Evolutionary conservation across 139 green algal species (phyloP), one percentile per base, ranked within the genome.

Genomic region (Zygnema circumcarinatum): DNA sequence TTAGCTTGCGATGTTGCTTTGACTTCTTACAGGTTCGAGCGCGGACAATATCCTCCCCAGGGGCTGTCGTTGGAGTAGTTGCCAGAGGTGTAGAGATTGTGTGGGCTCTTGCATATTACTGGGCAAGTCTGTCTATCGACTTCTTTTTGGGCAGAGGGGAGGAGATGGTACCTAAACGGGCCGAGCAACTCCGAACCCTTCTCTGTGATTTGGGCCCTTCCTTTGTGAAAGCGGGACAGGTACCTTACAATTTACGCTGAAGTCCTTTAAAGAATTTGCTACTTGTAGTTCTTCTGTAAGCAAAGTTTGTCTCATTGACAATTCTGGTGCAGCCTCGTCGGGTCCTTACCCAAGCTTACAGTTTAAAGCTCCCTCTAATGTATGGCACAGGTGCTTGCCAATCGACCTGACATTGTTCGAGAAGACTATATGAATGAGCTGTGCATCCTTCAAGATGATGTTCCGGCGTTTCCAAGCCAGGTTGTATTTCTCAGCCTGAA

Each of bases 351-450:
- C n/a, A n/a, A n/a, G n/a, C n/a, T n/a, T n/a, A n/a, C n/a, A n/a
- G n/a, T n/a, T n/a, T n/a, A n/a, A n/a, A n/a, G n/a, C n/a, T n/a
- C n/a, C n/a, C n/a, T n/a, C n/a, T n/a, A n/a, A n/a, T n/a, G n/a
- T n/a, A n/a, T n/a, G n/a, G n/a, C n/a, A n/a, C 11, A 83, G 35
- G 97, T 99, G 79, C 94, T 99, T 87, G 97, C 97, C 47, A 98
- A 98, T 93, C 90, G 97, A 36, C 97, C 97, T 1, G 97, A 99
- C 93, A 98, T 99, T 67, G 84, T 99, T 54, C 90, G 97, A 16
- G 94, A 96, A 87, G 97, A 99, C 92, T 99, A 98, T 93, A 99
- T 99, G 97, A 96, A 98, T 82, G 97, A 99, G 94, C 93, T 99
- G 42, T 98, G 95, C 89, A 89, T 95, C 2, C 94, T 99, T 86